A percentile compares a stretch with the other conserved stretches of the same genome.
Conservation (phyloP, 495 filamentous ascomycete genomes). For the Hypoxylon perforatum region DNA sequence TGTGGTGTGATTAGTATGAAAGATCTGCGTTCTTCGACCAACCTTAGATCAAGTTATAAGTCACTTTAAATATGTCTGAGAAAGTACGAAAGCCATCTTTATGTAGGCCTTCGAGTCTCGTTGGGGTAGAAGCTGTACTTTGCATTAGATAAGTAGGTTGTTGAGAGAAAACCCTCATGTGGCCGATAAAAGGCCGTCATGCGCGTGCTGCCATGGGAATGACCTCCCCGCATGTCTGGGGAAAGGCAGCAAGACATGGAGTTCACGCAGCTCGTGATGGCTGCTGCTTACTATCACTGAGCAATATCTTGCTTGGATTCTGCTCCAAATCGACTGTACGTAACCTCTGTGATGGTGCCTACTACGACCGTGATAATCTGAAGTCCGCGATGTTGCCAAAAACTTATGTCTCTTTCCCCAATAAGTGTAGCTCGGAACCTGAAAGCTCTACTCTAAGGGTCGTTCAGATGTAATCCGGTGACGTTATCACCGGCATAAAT, state of each 20-base stretch:
- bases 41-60: conserved; percentile 4
- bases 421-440: too few relatives aligned
- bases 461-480: neutral
- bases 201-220: conserved; percentile 11
- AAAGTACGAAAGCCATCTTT: conserved; percentile 23
- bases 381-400: neutral
- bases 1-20: conserved; percentile 2
- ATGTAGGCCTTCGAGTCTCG: conserved; percentile 5
- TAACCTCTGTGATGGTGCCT: neutral
- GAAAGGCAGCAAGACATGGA: conserved; percentile 6
- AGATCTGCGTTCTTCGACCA: conserved; percentile 19
- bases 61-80: conserved; percentile 4
- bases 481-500: neutral
- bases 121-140: neutral
- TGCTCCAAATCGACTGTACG: neutral
- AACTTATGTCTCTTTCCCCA: neutral
- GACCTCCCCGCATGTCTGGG: conserved; percentile 19
- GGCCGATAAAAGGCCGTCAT: conserved; percentile 18
- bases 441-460: neutral
- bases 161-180: conserved; percentile 10
- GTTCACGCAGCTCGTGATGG: conserved; percentile 12
- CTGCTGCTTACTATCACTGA: neutral
- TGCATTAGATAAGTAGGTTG: conserved; percentile 5
- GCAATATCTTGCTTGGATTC: conserved; percentile 8
- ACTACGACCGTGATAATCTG: neutral